Conservation (phyloP, 1,284 basidiomycete species). For the Inonotus hispidus region DNA sequence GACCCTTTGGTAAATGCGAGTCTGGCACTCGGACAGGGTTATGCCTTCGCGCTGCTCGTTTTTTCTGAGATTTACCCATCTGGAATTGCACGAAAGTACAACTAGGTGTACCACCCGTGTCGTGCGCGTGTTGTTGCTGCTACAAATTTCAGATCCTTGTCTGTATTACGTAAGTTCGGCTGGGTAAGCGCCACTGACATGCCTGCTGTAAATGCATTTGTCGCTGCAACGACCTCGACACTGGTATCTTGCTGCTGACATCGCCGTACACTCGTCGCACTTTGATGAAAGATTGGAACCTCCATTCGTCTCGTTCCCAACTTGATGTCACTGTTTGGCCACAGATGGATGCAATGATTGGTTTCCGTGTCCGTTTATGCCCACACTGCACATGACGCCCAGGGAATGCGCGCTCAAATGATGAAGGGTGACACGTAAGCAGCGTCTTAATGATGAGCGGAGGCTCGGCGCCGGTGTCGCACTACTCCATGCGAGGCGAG, state of each 20-base stretch:
- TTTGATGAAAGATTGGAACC: not conserved
- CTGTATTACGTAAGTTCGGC: not conserved
- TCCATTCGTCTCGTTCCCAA: not conserved
- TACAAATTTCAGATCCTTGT: not conserved
- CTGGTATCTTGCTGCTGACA: too few relatives aligned
- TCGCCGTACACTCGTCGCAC: not conserved
- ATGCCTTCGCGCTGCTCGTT: conserved; percentile 72
- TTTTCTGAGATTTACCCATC: conserved; percentile 91
- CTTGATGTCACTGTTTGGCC: not conserved
- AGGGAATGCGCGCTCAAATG: not conserved
- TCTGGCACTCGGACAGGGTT: conserved; percentile 91
- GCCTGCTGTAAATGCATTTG: too few relatives aligned
- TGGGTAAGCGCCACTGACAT: not conserved
- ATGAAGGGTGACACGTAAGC: not conserved
- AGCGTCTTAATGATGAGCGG: not conserved
- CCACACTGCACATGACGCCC: too few relatives aligned
- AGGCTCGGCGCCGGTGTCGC: not conserved
- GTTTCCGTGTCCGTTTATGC: not conserved
- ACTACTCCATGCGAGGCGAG: too few relatives aligned
- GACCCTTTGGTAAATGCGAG: conserved; percentile 78
- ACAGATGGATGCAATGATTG: not conserved
- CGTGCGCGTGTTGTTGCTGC: too few relatives aligned
- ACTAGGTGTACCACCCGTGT: too few relatives aligned
- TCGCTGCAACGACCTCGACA: too few relatives aligned
- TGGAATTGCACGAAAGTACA: not conserved